A percentile compares a stretch with the other conserved stretches of the same genome.
These are phyloP conservation scores for Nicotiana knightiana DNA, from an alignment of 257 asterid species.

Conservation along the genomic window DNA sequence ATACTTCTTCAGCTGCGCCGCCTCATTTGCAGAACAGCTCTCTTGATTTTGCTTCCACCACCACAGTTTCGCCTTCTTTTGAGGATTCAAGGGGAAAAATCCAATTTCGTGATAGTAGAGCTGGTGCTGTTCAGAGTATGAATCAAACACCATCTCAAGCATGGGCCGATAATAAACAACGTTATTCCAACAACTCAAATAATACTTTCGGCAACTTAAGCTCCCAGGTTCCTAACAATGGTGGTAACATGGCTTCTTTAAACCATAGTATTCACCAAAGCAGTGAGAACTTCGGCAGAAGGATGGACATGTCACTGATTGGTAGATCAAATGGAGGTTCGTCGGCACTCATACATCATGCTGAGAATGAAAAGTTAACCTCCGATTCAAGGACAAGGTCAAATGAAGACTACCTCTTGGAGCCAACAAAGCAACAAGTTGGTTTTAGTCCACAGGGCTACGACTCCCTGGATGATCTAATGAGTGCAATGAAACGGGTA, in stretches of 20 bases:
- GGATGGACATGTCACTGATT: constrained; percentile 36
- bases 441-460: constrained; percentile 40
- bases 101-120: constrained; percentile 38
- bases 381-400: constrained; percentile 35
- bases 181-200: constrained; percentile 28
- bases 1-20: constrained; percentile 27
- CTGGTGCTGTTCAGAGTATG: constrained; percentile 29
- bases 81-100: constrained; percentile 45
- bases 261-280: constrained; percentile 33
- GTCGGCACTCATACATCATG: constrained; percentile 35
- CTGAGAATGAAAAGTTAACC: constrained; percentile 25
- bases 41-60: constrained; percentile 33
- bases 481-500: constrained; percentile 69
- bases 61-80: constrained; percentile 30
- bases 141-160: constrained; percentile 32
- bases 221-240: constrained; percentile 33
- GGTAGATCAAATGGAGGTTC: constrained; percentile 40
- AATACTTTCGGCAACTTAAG: constrained; percentile 29
- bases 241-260: constrained; percentile 27
- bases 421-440: constrained; percentile 47
- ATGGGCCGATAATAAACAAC: constrained; percentile 40
- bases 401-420: constrained; percentile 39
- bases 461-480: constrained; percentile 69
- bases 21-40: constrained; percentile 35
- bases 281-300: constrained; percentile 30